Percentiles rank a stretch among this genome's conserved stretches.
phyloP scores from a whole-genome alignment of 2,329 filamentous ascomycete genomes.

The Ophiostoma australiae region DNA sequence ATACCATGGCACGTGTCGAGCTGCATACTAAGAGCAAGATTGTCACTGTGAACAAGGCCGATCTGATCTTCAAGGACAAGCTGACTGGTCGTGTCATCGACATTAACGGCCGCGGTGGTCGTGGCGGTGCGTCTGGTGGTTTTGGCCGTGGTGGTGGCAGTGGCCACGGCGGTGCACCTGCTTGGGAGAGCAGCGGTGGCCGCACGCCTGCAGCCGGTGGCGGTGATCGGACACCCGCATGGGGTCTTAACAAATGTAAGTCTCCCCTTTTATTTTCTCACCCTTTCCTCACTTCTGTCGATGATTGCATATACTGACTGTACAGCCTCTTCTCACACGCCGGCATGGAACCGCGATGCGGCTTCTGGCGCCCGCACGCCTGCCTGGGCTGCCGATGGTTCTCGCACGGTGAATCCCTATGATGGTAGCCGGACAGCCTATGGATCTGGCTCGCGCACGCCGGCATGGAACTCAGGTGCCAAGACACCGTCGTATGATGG shows the following conservation, averaged over 20 bases:
- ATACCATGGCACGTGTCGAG: conserved; percentile 80
- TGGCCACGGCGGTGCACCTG: conserved; percentile 33
- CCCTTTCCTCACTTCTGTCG: not conserved
- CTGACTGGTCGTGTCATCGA: conserved; percentile 74
- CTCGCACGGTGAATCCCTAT: conserved; percentile 64
- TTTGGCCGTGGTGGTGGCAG: conserved; percentile 31
- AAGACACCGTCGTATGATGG: conserved; percentile 63
- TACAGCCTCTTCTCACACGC: conserved; percentile 55
- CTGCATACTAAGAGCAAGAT: conserved; percentile 92
- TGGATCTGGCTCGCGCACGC: conserved; percentile 65
- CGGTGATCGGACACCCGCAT: conserved; percentile 69
- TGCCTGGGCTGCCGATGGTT: conserved; percentile 61
- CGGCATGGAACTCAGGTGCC: conserved; percentile 72
- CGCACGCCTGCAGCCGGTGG: conserved; percentile 62
- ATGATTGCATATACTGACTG: conserved; percentile 25
- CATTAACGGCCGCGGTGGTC: conserved; percentile 47
- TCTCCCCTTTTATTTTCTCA: conserved; percentile 27
- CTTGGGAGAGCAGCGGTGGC: conserved; percentile 61
- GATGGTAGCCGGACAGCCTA: conserved; percentile 74
- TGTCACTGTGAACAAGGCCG: conserved; percentile 74
- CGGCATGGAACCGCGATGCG: conserved; percentile 56
- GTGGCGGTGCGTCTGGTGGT: conserved; percentile 33
- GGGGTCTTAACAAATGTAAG: conserved; percentile 63
- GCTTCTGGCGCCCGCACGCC: conserved; percentile 60
- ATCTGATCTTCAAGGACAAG: conserved; percentile 80